Conservation (phyloP, 768 basidiomycete genomes). For the Paxillus rubicundulus region DNA sequence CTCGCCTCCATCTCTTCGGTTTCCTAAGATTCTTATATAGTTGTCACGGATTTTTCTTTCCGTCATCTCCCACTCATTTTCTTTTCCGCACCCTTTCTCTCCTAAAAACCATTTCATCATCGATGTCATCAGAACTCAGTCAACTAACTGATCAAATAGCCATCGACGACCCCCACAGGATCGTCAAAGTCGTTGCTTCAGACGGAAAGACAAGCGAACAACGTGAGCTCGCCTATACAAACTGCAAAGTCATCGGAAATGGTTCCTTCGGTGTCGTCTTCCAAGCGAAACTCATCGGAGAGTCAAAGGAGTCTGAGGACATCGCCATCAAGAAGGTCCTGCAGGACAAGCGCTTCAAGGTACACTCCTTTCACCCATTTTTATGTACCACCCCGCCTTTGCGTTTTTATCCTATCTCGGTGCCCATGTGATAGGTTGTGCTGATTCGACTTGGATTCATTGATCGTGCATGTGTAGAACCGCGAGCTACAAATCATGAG, state of each 20-base stretch:
- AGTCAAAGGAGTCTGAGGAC: conserved; percentile 67
- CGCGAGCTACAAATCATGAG: conserved; percentile 99
- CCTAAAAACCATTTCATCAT: conserved; percentile 8
- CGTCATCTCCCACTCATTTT: conserved; percentile 34
- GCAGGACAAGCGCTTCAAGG: conserved; percentile 99
- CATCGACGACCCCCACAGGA: conserved; percentile 94
- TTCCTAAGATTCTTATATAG: conserved; percentile 29
- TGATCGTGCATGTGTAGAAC: conserved; percentile 55
- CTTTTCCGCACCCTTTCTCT: conserved; percentile 34
- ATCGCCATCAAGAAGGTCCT: conserved; percentile 99
- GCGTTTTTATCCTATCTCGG: background rate
- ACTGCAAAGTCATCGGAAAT: conserved; percentile 98
- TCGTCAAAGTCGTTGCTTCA: conserved; percentile 92
- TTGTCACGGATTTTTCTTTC: conserved; percentile 21
- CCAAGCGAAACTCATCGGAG: conserved; percentile 81
- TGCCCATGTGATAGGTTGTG: background rate
- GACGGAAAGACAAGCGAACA: conserved; percentile 92
- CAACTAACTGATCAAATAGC: conserved; percentile 41
- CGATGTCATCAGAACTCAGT: conserved; percentile 29
- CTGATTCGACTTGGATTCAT: conserved; percentile 10
- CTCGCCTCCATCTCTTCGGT: conserved; percentile 9
- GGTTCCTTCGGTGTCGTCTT: conserved; percentile 99
- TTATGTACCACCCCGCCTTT: conserved; percentile 3
- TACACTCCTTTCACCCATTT: conserved; percentile 37
- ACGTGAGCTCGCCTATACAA: conserved; percentile 88